Base-by-base conservation (phyloP, 176 grass and related monocot genomes). In the Alopecurus myosuroides region DNA sequence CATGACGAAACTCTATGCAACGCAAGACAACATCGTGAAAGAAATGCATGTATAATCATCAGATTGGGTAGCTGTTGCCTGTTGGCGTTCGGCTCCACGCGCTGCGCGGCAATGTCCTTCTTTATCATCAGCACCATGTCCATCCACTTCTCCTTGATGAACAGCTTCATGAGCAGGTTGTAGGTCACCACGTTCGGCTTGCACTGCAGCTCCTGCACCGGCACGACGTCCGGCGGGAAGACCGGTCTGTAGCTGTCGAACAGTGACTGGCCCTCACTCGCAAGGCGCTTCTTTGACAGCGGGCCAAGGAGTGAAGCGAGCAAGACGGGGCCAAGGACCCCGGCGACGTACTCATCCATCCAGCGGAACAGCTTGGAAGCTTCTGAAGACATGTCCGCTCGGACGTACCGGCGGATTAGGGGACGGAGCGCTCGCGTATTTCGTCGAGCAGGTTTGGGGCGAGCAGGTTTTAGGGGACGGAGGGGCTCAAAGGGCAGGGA, bases 111-210 rank as follows among this genome's bases (percentile, higher is more conserved):
- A 91, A 98, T 98, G 65, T 95, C 80, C 70, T 80, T 91, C 79
- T 93, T 98, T 60, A 98, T 93, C 85, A 88, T 88, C 61, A 93
- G 60, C 76, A 98, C 91, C 95, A 98, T 98, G 64, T 98, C 93
- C 87, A 95, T 98, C 14, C 89, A 94, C 79, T 93, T 89, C 79
- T 94, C 88, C 51, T 85, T 80, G 77, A 81, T 93, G 74, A 98
- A 93, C 84, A 98, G 37, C 65, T 77, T 86, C 75, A 98, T 86
- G 29, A 98, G 89, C 31, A 91, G 64, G 58, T 98, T 94, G 78
- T 94, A 98, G 34, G 95, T 98, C 35, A 98, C 78, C 0, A 88
- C 87, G 77, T 95, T 98, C 1, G 91, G 95, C 53, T 82, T 86
- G 76, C 89, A 88, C 33, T 87, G 84, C 18, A 95, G 79, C 82